These are phyloP conservation scores for Alectoria sarmentosa DNA, from an alignment of 495 filamentous ascomycete genomes.

Conservation along the genomic window DNA sequence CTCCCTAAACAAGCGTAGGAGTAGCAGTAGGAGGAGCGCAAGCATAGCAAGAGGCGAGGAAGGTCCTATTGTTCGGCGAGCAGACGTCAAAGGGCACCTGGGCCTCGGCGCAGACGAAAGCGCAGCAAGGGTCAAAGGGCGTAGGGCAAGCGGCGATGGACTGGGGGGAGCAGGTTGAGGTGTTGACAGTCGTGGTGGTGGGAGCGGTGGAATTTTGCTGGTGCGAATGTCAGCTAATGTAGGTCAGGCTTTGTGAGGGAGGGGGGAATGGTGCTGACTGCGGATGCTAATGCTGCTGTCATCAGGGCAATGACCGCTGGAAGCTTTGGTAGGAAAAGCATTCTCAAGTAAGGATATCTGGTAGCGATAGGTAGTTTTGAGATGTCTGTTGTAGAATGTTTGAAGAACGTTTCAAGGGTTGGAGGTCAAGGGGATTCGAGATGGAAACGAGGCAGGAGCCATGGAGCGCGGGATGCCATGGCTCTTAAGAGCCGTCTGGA, in stretches of 20 bases:
- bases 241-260: no score
- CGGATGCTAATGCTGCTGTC: not conserved
- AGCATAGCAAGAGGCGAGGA: conserved; percentile 9
- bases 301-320: not conserved
- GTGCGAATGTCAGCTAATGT: no score
- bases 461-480: not conserved
- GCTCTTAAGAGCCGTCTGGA: not conserved
- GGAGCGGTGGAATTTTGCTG: not conserved
- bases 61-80: conserved; percentile 15
- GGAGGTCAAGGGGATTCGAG: not conserved
- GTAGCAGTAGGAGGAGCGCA: not conserved
- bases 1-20: no score
- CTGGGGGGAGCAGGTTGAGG: conserved; percentile 13
- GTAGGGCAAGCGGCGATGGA: conserved; percentile 18
- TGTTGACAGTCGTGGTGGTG: not conserved
- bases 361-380: not conserved
- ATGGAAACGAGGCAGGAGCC: not conserved
- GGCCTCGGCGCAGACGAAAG: conserved; percentile 23
- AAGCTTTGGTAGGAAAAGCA: not conserved
- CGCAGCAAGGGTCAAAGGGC: conserved; percentile 22
- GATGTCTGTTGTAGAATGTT: not conserved
- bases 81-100: conserved; percentile 24
- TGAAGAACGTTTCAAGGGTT: not conserved
- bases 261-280: not conserved
- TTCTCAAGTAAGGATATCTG: not conserved